Percentiles rank a stretch among this genome's conserved stretches.
Evolutionary conservation across 345 rosid species (phyloP).

Genomic region (Boechera retrofracta): DNA sequence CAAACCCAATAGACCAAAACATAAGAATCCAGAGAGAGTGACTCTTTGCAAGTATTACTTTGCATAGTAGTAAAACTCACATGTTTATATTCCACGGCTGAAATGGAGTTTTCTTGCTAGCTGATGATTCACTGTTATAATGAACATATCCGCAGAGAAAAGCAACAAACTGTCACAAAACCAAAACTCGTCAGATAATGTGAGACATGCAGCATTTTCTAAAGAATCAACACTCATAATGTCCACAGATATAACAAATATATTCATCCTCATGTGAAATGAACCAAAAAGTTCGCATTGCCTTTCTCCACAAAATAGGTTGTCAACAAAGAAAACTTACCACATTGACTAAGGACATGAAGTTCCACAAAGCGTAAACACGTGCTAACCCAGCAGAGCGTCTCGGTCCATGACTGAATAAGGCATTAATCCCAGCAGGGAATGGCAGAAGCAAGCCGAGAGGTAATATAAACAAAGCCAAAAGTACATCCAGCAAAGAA

Average conservation of each 20-base stretch:
- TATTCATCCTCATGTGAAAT: constrained; percentile 10
- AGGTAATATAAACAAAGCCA: constrained; percentile 87
- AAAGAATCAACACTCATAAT: constrained; percentile 17
- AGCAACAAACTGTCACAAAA: constrained; percentile 70
- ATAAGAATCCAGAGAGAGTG: neutral
- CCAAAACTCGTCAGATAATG: constrained; percentile 34
- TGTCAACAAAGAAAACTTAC: constrained; percentile 58
- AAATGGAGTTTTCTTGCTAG: constrained; percentile 69
- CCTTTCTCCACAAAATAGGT: constrained; percentile 18
- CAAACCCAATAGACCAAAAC: constrained; percentile 15
- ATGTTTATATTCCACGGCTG: constrained; percentile 98
- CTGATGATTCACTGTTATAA: constrained; percentile 63
- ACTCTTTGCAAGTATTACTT: constrained; percentile 3
- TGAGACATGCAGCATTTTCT: constrained; percentile 24
- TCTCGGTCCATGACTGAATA: constrained; percentile 97
- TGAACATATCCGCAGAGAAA: constrained; percentile 92
- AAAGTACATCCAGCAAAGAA: constrained; percentile 80
- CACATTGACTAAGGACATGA: constrained; percentile 84
- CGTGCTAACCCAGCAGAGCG: constrained; percentile 98
- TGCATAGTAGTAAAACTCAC: constrained; percentile 58
- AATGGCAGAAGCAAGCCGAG: constrained; percentile 94
- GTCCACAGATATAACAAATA: constrained; percentile 12
- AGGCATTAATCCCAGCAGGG: constrained; percentile 99
- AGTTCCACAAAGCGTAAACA: constrained; percentile 91
- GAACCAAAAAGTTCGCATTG: constrained; percentile 16